Evolutionary conservation across 805 yeast species (phyloP), one percentile per base, ranked within the genome.

Genomic region (Sungouiozyma intestinalis): DNA sequence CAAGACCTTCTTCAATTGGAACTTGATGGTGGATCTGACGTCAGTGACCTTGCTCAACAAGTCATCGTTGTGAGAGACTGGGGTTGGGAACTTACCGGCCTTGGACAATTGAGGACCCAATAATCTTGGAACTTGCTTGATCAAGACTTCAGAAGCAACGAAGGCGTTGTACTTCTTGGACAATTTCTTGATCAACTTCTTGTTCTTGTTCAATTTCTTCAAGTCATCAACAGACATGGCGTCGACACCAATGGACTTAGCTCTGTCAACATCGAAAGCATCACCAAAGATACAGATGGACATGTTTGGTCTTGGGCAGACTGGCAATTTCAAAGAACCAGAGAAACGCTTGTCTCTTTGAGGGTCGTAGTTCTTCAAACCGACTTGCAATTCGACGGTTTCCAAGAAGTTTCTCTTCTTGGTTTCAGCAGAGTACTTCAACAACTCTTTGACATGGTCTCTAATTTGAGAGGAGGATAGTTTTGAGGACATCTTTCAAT

Each of bases 301-400:
- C 97, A 92, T 86, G 95, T 92, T 92, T 77, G 99, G 99, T 81
- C 99, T 94, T 78, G 98, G 98, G 59, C 94, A 95, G 68, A 80
- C 81, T 68, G 99, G 99, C 64, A 92, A 79, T 77, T 81, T 92
- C 76, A 92, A 81, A 68, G 97, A 68, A 77, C 99, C 99, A 71
- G 97, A 90, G 97, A 92, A 92, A 87, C 99, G 97, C 88, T 92
- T 92, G 77, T 92, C 99, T 85, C 98, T 88, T 80, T 92, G 98
- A 69, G 99, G 97, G 73, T 92, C 99, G 76, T 92, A 92, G 95
- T 92, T 92, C 88, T 92, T 92, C 65, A 92, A 81, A 74, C 98
- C 98, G 68, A 92, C 95, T 79, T 92, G 98, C 70, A 92, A 80
- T 79, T 92, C 99, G 66, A 92, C 88, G 73, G 99, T 90, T 83